Evolutionary conservation across 768 basidiomycete species (phyloP), one percentile per base, ranked within the genome.

Genomic region (Strobilomyces confusus): DNA sequence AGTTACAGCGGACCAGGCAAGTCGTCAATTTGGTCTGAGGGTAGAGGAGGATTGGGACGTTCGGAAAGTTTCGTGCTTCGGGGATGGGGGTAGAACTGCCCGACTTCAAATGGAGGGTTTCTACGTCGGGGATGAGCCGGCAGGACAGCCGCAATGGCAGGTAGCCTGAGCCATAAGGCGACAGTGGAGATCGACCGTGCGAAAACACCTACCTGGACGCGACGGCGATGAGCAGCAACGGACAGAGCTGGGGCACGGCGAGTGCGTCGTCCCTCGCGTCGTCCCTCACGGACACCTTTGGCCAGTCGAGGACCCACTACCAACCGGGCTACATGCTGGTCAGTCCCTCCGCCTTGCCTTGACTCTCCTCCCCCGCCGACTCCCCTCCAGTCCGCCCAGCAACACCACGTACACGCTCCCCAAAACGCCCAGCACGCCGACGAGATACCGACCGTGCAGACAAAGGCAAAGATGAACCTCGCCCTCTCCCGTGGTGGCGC

Each of bases 261-360:
- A 79, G 76, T 58, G 72, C 80, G 22, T 61, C 67, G 1, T 61
- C 71, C 34, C 73, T 83, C 19, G 69, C 76, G 4, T 68, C 76
- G n/a, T 77, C 82, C 22, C 77, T 87, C 53, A 76, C 77, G n/a
- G 87, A 89, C 58, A 77, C 81, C 14, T 76, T 90, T 48, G 79
- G 83, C 9, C 86, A 87, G 68, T 83, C 86, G 4, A 77, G 87
- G 58, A 81, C 84, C 50, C 86, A 87, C 60, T 91, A 91, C 66
- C 89, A 90, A 62, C 77, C 86, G 33, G 89, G 89, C 4, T 92
- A 90, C 67, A 75, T 92, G 49, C 80, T 92, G 84, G 89, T 89
- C 44, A 53, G 82, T 58, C 22, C 19, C 41, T 14, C n/a, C 23
- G 25, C 4, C n/a, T 30, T 4, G 5, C 20, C 11, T 22, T 9